Percentiles rank a stretch among this genome's conserved stretches.
These are phyloP conservation scores for Suhomyces kilbournensis DNA, from an alignment of 805 yeast genomes.

Conservation along the genomic window DNA sequence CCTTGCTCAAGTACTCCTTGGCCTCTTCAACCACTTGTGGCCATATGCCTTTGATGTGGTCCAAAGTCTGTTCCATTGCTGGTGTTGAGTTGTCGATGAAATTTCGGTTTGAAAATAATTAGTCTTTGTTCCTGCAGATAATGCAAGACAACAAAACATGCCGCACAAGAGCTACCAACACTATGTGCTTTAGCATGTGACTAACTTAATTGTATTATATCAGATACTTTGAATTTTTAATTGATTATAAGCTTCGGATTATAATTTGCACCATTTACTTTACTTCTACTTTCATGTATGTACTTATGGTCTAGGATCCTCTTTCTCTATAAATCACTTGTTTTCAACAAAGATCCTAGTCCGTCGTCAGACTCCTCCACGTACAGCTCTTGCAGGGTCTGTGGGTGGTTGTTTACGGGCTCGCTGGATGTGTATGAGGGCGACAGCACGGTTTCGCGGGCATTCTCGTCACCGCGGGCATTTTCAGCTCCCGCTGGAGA, in stretches of 20 bases:
- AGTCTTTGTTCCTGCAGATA: background rate
- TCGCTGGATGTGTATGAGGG: too few species aligned
- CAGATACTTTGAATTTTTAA: too few species aligned
- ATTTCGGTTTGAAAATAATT: background rate
- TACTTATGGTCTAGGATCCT: background rate
- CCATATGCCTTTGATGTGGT: background rate
- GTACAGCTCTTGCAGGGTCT: conserved; percentile 13
- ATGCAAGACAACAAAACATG: too few species aligned
- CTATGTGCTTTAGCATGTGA: too few species aligned
- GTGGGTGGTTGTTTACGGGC: background rate
- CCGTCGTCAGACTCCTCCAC: conserved; percentile 36
- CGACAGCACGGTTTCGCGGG: background rate
- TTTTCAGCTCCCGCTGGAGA: too few species aligned
- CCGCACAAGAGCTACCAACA: too few species aligned
- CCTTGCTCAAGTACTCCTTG: conserved; percentile 1
- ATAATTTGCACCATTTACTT: too few species aligned
- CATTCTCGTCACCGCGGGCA: background rate
- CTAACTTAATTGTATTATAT: too few species aligned
- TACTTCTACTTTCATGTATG: too few species aligned
- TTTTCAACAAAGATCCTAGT: conserved; percentile 17
- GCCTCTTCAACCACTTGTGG: background rate
- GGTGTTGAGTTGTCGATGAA: background rate
- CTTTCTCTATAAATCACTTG: background rate
- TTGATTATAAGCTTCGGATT: too few species aligned
- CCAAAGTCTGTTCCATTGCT: conserved; percentile 2